Percentiles rank a stretch among this genome's conserved stretches.
phyloP scores from a whole-genome alignment of 139 green algal genomes.

The Chlorella sp. region DNA sequence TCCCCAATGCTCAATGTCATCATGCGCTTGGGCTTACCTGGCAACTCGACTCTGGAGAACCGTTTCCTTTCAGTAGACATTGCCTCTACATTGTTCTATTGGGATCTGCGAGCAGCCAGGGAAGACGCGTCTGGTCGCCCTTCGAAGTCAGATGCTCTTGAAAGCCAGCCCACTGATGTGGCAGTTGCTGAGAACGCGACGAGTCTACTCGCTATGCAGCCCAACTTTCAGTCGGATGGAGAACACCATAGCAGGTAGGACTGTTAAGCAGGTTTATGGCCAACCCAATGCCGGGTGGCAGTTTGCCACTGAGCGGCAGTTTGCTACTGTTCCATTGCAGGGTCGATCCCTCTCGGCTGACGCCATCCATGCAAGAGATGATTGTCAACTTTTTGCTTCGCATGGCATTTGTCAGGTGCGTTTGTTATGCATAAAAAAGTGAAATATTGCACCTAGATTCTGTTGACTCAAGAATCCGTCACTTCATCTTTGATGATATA shows the following conservation, averaged over 20 bases:
- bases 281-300: no score
- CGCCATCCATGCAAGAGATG: constrained; percentile 74
- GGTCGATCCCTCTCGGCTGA: constrained; percentile 60
- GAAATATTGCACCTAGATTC: no score
- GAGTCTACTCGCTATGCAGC: no score
- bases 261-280: no score
- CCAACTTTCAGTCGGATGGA: background rate
- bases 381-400: constrained; percentile 93
- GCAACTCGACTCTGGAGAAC: constrained; percentile 77
- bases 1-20: constrained; percentile 91
- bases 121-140: background rate
- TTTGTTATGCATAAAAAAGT: no score
- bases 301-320: background rate
- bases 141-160: background rate
- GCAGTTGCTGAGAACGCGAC: no score
- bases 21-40: constrained; percentile 69
- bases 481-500: no score
- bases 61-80: constrained; percentile 92
- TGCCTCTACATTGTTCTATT: constrained; percentile 83
- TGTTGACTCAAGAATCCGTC: no score
- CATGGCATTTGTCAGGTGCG: constrained; percentile 76
- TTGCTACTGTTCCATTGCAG: background rate
- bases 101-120: constrained; percentile 71
- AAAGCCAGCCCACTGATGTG: background rate
- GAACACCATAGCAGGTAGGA: background rate